Evolutionary conservation across 306 rosid species (phyloP), one percentile per base, ranked within the genome.

Genomic region (Senna tora): DNA sequence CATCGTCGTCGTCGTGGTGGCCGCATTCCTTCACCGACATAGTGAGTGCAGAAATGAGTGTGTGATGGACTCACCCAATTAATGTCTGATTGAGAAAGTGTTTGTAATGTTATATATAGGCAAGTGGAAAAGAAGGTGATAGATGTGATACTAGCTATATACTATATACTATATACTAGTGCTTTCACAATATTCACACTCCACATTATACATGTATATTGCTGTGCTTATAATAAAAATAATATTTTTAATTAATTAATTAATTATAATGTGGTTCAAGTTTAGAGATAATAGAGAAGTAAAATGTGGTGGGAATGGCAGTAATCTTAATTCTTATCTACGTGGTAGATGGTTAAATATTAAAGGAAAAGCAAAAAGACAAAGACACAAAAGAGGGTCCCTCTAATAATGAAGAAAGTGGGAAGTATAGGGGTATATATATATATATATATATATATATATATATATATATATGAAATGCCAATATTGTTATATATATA

Each of bases 11-110:
- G 34, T 60, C 7, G 53, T 76, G 88, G 87, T 85, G 79, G 72
- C 71, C 72, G 78, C 96, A 84, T 5, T 78, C 73, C 56, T 85
- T 86, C n/a, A 11, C 46, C 10, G 88, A 82, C 96, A 90, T 92
- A 36, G 5, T 36, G 39, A 33, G 2, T 42, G n/a, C 3, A 42
- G 14, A 64, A 22, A 1, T n/a, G 8, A 34, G 8, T 68, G 13
- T 60, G 63, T 47, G 52, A 10, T 32, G 21, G 25, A 79, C 36
- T 75, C 53, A n/a, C 58, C 43, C 13, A 17, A 20, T 43, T 21
- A 43, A 20, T 21, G 77, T 28, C 33, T 30, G 12, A 5, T 30
- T 41, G 2, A 12, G 57, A 58, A 39, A 42, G 58, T 32, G n/a
- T 56, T 6, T 2, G 65, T 20, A 22, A 45, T 50, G 57, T 75